Evolutionary conservation across 2,329 filamentous ascomycete species (phyloP), one percentile per base, ranked within the genome.

Genomic region (Rugonectria rugulosa): DNA sequence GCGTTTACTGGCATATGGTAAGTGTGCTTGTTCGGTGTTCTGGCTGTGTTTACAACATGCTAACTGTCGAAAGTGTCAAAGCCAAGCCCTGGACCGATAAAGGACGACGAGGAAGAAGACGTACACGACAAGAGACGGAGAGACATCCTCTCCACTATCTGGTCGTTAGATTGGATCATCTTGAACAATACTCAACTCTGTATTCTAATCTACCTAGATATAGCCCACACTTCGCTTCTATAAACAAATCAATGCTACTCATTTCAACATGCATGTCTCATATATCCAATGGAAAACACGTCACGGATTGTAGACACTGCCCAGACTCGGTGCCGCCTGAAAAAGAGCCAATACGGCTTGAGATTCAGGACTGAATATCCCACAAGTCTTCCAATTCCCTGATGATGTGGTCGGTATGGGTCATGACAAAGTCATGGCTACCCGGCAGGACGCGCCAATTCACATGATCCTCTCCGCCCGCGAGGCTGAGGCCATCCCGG

Each of bases 401-500:
- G 54, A 85, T 62, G 10, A 82, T 78, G 29, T 73, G 67, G 6
- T 70, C 64, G 0, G 75, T 68, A 55, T 81, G 77, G n/a, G 83
- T 84, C 74, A 87, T 86, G 14, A 85, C 83, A 62, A 88, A 87
- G 60, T 88, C 84, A 63, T 88, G 85, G 2, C 78, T 80, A 2
- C 82, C 83, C 0, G 78, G 77, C 2, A 87, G 72, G 10, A 82
- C 68, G 27, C 73, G 76, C 79, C 82, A 85, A 36, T 73, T 70
- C 6, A 86, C 77, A 12, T 76, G 76, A 1, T 77, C 75, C 43
- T 72, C 68, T 9, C 84, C 82, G 12, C 81, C 82, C 34, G 83
- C 64, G 15, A 85, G 70, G 17, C 79, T 79, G 51, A 84, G 69
- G 4, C 75, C 82, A 37, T 84, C 80, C 23, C 70, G 67, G 42